Base-by-base conservation (phyloP, 805 yeast genomes). In the Metschnikowia noctiluminum region DNA sequence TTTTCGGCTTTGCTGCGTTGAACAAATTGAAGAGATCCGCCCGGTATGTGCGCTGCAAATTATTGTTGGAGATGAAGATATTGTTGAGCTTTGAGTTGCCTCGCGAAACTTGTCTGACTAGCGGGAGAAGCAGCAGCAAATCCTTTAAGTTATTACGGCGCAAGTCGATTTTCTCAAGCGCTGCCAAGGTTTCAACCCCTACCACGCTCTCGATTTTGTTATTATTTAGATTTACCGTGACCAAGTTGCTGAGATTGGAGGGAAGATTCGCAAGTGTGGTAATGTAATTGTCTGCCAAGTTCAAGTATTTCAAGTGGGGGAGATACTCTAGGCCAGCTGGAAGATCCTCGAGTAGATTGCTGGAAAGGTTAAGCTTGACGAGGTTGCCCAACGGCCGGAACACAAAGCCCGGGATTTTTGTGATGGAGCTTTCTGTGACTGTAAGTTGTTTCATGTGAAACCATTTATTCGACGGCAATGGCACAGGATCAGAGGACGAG, bases 251-350 rank as follows among this genome's bases (percentile, higher is more conserved):
- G 45, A 73, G 59, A 43, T 65, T 69, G 6, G 35, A 48, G 2
- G 78, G 77, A 30, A 73, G 60, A n/a, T 63, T 65, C 21, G 51
- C 49, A 41, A 72, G 60, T 38, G 52, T 54, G 0, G 74, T 65
- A 48, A 73, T 65, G 50, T 69, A 71, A 50, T 73, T 73, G 54
- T 71, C 77, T 7, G 76, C 63, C 35, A 73, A 66, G 51, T 73
- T 73, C 30, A 73, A 57, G 55, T 79, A 78, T 54, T 77, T 79
- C 52, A 81, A 59, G 54, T 72, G 74, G 2, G 63, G 55, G 35
- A 83, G 69, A 40, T 74, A 73, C 13, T 75, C 69, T 38, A 84
- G 68, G 4, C 85, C 81, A n/a, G 66, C 65, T 0, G 88, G 87
- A 9, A 83, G 56, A 8, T 64, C 62, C 26, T 71, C 73, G 30